Conservation (phyloP, 2,329 filamentous ascomycete species). For the Exserohilum rostratum region DNA sequence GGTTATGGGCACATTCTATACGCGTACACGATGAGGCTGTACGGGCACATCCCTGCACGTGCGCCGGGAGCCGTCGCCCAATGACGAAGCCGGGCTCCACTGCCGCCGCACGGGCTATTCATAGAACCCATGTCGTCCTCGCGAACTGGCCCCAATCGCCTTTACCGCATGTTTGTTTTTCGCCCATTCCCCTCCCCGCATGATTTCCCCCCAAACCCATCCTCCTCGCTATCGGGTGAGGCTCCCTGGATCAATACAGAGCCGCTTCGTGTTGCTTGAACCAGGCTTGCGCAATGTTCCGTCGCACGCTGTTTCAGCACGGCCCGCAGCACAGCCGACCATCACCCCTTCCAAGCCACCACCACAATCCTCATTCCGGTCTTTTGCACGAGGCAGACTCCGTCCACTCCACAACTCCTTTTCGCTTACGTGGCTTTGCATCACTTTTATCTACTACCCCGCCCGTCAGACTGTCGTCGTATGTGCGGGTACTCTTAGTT, state of each 20-base stretch:
- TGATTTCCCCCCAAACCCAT: neutral
- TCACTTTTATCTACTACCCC: no score
- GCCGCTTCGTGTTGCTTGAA: conserved; percentile 1
- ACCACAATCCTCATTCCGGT: neutral
- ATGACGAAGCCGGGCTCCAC: conserved; percentile 13
- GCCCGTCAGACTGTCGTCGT: no score
- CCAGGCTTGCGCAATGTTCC: conserved; percentile 9
- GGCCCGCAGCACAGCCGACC: conserved; percentile 13
- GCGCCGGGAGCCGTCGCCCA: conserved; percentile 12
- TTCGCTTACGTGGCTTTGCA: conserved; percentile 1
- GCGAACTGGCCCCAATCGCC: conserved; percentile 3
- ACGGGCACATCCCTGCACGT: conserved; percentile 16
- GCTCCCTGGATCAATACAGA: neutral
- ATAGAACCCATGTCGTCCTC: conserved; percentile 7
- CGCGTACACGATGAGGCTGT: conserved; percentile 19
- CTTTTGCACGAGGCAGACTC: conserved; percentile 1
- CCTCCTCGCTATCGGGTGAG: no score
- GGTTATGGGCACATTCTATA: conserved; percentile 8
- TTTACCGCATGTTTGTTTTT: neutral
- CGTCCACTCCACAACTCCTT: neutral
- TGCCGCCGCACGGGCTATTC: conserved; percentile 5
- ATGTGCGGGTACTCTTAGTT: no score
- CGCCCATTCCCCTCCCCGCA: neutral
- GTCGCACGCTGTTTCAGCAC: conserved; percentile 11
- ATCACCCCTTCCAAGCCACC: conserved; percentile 3